phyloP scores from a whole-genome alignment of 2,329 filamentous ascomycete genomes.

The Colletotrichum horii region DNA sequence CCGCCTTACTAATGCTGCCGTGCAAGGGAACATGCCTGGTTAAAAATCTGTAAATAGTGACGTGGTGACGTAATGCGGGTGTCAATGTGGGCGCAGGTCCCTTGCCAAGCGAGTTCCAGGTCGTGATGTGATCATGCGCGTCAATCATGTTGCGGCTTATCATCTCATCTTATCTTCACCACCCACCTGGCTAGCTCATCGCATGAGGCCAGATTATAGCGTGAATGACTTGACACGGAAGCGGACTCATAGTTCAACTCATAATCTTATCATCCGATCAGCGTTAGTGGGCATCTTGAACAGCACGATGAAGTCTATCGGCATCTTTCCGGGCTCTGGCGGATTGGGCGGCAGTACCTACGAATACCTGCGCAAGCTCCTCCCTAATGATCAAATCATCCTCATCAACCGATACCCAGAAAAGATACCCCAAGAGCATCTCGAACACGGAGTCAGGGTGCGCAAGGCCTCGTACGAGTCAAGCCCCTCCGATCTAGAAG shows the following conservation, averaged over 20 bases:
- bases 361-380: slow-evolving; percentile 48
- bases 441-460: slow-evolving; percentile 49
- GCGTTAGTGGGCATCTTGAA: neutral
- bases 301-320: slow-evolving; percentile 38
- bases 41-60: neutral
- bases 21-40: slow-evolving; percentile 5
- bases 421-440: slow-evolving; percentile 42
- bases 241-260: neutral
- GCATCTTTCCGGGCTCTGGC: slow-evolving; percentile 57
- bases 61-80: slow-evolving; percentile 12
- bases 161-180: neutral
- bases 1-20: neutral
- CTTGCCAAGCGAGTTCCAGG: neutral
- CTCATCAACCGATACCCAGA: slow-evolving; percentile 51
- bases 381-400: slow-evolving; percentile 49
- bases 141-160: neutral
- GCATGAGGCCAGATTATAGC: neutral
- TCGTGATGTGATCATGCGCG: slow-evolving; percentile 13
- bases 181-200: neutral
- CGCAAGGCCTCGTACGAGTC: slow-evolving; percentile 58
- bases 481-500: slow-evolving; percentile 44
- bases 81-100: slow-evolving; percentile 3
- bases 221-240: neutral
- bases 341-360: slow-evolving; percentile 56
- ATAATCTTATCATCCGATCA: neutral